Evolutionary conservation across 139 green algal species (phyloP).

Genomic region (Micractinium sp.): DNA sequence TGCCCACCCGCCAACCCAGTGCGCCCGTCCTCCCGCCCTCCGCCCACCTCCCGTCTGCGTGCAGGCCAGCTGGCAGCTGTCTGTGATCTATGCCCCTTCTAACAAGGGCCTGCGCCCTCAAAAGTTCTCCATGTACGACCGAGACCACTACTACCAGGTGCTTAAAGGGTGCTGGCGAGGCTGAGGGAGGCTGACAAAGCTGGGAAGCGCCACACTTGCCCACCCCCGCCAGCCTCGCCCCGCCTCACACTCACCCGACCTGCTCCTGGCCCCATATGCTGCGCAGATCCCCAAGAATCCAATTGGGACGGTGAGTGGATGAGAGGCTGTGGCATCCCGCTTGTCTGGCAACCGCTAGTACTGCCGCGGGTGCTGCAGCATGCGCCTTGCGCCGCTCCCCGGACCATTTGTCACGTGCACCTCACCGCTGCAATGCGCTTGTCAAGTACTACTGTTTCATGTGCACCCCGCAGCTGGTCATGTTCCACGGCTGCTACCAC

Average conservation of each 20-base stretch:
- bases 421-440: no score
- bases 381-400: background rate
- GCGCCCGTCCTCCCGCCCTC: background rate
- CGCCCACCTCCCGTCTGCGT: background rate
- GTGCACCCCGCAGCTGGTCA: background rate
- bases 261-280: no score
- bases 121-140: background rate
- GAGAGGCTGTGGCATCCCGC: background rate
- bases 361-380: background rate
- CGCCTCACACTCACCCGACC: no score
- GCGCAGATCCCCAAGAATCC: background rate
- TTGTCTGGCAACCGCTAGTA: background rate
- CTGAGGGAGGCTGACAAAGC: no score
- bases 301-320: background rate
- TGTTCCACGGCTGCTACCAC: conserved; percentile 4
- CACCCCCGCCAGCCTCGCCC: no score
- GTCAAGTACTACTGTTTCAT: no score
- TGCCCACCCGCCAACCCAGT: no score
- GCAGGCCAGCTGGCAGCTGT: conserved; percentile 12
- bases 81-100: background rate
- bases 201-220: no score
- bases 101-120: background rate
- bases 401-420: background rate
- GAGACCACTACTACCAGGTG: background rate
- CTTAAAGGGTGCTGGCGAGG: no score